Conservation (phyloP, 2,329 filamentous ascomycete species). For the Phoma sp. region DNA sequence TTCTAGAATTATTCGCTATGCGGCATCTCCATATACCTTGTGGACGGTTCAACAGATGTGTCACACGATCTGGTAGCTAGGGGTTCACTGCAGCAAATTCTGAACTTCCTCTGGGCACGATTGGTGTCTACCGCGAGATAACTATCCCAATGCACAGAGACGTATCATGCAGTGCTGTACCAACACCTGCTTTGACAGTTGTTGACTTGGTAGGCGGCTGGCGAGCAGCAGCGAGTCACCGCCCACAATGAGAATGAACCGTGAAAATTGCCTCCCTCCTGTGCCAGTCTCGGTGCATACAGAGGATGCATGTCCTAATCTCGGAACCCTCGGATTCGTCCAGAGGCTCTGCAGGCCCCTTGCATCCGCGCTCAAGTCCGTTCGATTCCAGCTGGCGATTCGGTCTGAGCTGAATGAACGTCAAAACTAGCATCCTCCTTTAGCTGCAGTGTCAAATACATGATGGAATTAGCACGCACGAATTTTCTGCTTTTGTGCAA, state of each 20-base stretch:
- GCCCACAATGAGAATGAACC: background rate
- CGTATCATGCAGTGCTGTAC: background rate
- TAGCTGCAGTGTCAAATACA: conserved; percentile 18
- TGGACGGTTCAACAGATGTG: background rate
- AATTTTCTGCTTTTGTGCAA: conserved; percentile 25
- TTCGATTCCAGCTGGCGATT: conserved; percentile 9
- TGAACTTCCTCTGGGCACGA: background rate
- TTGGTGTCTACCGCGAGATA: background rate
- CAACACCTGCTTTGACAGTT: background rate
- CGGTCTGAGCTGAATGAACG: conserved; percentile 18
- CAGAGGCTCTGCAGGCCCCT: conserved; percentile 7
- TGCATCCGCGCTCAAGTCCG: conserved; percentile 24
- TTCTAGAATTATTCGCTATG: background rate
- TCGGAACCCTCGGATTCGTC: background rate
- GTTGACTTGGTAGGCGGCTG: background rate
- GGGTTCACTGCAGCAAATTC: background rate
- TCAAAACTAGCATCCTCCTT: conserved; percentile 26
- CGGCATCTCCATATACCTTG: background rate
- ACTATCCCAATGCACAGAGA: background rate
- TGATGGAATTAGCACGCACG: conserved; percentile 25
- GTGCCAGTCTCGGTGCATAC: background rate
- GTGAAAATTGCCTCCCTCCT: background rate
- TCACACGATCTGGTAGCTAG: background rate
- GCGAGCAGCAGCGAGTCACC: background rate
- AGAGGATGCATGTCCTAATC: background rate